These are phyloP conservation scores for Periconia digitata DNA, from an alignment of 2,329 filamentous ascomycete genomes.

Conservation along the genomic window DNA sequence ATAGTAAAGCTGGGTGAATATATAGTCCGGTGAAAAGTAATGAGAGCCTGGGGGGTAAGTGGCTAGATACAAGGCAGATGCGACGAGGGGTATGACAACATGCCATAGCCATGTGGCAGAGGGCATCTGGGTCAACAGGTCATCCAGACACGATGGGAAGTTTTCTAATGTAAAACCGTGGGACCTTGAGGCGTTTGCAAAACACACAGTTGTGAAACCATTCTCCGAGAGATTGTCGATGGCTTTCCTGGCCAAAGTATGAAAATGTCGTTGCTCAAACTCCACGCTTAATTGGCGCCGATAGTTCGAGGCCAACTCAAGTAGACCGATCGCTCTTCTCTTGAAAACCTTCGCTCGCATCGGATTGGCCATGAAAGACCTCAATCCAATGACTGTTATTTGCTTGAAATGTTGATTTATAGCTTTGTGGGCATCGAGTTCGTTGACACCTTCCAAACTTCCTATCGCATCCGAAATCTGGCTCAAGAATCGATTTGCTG, in stretches of 20 bases:
- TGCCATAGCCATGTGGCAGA: conserved; percentile 23
- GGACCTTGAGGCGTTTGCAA: conserved; percentile 18
- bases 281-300: neutral
- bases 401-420: conserved; percentile 3
- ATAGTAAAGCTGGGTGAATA: conserved; percentile 11
- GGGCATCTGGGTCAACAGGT: conserved; percentile 23
- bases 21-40: conserved; percentile 10
- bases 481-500: neutral
- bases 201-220: conserved; percentile 10
- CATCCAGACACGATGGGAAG: conserved; percentile 18
- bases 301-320: neutral
- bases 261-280: conserved; percentile 15
- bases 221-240: conserved; percentile 12
- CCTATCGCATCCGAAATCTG: neutral
- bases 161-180: conserved; percentile 14
- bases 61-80: conserved; percentile 24
- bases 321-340: conserved; percentile 1
- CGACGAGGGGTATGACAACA: conserved; percentile 22
- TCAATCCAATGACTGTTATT: conserved; percentile 4
- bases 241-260: conserved; percentile 1
- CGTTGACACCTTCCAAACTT: neutral
- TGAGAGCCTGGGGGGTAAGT: conserved; percentile 24
- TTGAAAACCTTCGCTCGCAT: conserved; percentile 3
- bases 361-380: conserved; percentile 1
- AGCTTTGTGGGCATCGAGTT: neutral